Conservation (phyloP, 2,329 filamentous ascomycete species). For the Trichophyton verrucosum region DNA sequence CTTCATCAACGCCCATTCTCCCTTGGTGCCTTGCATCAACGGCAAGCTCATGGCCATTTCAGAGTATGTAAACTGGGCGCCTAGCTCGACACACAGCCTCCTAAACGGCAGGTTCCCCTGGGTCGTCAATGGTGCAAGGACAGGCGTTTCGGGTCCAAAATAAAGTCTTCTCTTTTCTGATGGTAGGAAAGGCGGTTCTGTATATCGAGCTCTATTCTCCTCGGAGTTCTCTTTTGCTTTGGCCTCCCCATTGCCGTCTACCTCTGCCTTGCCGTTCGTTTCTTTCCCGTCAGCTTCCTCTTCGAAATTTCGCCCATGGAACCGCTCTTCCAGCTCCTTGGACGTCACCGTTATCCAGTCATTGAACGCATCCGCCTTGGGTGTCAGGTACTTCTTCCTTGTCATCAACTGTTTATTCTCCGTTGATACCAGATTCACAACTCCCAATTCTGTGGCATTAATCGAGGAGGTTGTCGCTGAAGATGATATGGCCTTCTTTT, state of each 20-base stretch:
- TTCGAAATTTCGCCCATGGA: constrained; percentile 36
- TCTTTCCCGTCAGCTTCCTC: constrained; percentile 18
- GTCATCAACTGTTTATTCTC: constrained; percentile 62
- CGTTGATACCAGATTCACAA: constrained; percentile 62
- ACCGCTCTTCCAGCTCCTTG: constrained; percentile 35
- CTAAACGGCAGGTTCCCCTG: constrained; percentile 95
- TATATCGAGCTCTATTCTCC: constrained; percentile 66
- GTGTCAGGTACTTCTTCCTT: constrained; percentile 57
- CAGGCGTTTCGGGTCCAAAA: constrained; percentile 84
- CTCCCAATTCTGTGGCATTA: constrained; percentile 42
- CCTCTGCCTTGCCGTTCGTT: constrained; percentile 20
- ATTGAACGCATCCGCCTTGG: constrained; percentile 62
- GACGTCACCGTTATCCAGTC: constrained; percentile 63
- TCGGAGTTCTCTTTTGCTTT: constrained; percentile 35
- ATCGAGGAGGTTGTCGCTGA: neutral
- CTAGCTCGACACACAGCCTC: constrained; percentile 74
- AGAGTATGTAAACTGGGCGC: constrained; percentile 87
- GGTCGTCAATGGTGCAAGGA: constrained; percentile 87
- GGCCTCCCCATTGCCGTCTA: constrained; percentile 14
- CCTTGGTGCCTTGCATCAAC: constrained; percentile 74
- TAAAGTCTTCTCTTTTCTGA: constrained; percentile 92
- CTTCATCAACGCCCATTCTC: constrained; percentile 91
- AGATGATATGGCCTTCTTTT: constrained; percentile 21
- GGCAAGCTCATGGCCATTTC: constrained; percentile 96
- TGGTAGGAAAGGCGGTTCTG: constrained; percentile 75